Evolutionary conservation across 179 eudicot genomes (phyloP).

Genomic region (Vitellaria paradoxa): DNA sequence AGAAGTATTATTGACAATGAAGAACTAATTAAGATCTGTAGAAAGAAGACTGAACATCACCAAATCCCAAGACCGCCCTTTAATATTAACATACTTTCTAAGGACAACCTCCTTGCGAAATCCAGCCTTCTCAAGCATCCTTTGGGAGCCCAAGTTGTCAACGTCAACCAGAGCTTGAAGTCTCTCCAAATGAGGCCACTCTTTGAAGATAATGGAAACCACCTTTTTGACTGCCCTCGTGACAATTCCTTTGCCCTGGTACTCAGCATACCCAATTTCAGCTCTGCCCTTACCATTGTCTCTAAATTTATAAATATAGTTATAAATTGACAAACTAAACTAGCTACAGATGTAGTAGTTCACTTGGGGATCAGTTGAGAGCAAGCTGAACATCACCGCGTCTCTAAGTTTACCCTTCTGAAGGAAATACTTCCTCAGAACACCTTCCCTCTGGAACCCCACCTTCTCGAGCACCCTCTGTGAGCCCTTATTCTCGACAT

Average conservation of each 20-base stretch:
- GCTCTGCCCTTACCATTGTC: slow-evolving; percentile 14
- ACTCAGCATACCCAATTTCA: slow-evolving; percentile 31
- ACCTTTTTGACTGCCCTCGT: slow-evolving; percentile 34
- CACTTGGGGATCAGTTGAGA: slow-evolving; percentile 21
- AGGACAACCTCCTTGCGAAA: slow-evolving; percentile 26
- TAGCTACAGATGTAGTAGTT: background rate
- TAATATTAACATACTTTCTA: slow-evolving; percentile 11
- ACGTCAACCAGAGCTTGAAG: slow-evolving; percentile 30
- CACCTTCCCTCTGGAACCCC: slow-evolving; percentile 39
- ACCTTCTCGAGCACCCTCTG: slow-evolving; percentile 41
- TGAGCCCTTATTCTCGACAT: slow-evolving; percentile 36
- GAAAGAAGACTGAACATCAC: slow-evolving; percentile 18
- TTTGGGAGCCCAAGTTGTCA: slow-evolving; percentile 32
- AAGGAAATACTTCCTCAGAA: slow-evolving; percentile 34
- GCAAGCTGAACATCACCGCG: slow-evolving; percentile 31
- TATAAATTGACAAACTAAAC: no score
- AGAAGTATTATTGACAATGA: no score
- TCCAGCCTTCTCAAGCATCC: slow-evolving; percentile 34
- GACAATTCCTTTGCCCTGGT: slow-evolving; percentile 43
- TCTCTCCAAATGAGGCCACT: slow-evolving; percentile 40
- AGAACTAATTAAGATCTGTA: no score
- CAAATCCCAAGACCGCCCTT: slow-evolving; percentile 16
- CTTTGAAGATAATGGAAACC: slow-evolving; percentile 14
- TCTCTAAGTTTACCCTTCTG: slow-evolving; percentile 27
- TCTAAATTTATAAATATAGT: no score